phyloP scores from a whole-genome alignment of 495 filamentous ascomycete species.

The Penicillium argentinense region DNA sequence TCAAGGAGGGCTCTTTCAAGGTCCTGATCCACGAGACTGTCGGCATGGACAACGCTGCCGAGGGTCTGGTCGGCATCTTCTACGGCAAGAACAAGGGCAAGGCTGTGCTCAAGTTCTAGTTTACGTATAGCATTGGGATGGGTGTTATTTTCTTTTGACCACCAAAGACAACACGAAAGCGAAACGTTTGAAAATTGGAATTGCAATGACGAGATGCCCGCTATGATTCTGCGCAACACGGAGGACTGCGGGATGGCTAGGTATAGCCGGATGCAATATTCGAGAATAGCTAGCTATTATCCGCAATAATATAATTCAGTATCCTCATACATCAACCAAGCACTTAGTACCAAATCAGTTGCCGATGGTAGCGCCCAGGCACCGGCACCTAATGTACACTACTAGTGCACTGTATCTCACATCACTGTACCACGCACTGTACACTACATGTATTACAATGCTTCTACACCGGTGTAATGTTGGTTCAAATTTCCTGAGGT shows the following conservation, averaged over 20 bases:
- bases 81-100: constrained; percentile 91
- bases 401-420: too few relatives aligned
- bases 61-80: constrained; percentile 85
- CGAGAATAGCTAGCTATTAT: background rate
- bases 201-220: constrained; percentile 10
- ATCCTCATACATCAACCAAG: too few relatives aligned
- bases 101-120: constrained; percentile 72
- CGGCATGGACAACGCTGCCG: constrained; percentile 79
- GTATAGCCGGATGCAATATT: constrained; percentile 1
- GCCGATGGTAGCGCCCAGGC: too few relatives aligned
- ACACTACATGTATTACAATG: too few relatives aligned
- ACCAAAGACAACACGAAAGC: too few relatives aligned
- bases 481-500: too few relatives aligned
- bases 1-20: constrained; percentile 79
- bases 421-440: too few relatives aligned
- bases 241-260: constrained; percentile 4
- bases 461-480: too few relatives aligned
- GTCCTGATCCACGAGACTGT: constrained; percentile 65
- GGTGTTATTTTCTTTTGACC: background rate
- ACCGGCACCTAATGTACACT: too few relatives aligned
- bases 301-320: too few relatives aligned
- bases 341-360: too few relatives aligned
- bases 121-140: constrained; percentile 3
- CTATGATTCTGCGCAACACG: constrained; percentile 13
- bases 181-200: too few relatives aligned